These are phyloP conservation scores for Trypanosoma scelopori DNA, from an alignment of 208 protist genomes.

Conservation along the genomic window DNA sequence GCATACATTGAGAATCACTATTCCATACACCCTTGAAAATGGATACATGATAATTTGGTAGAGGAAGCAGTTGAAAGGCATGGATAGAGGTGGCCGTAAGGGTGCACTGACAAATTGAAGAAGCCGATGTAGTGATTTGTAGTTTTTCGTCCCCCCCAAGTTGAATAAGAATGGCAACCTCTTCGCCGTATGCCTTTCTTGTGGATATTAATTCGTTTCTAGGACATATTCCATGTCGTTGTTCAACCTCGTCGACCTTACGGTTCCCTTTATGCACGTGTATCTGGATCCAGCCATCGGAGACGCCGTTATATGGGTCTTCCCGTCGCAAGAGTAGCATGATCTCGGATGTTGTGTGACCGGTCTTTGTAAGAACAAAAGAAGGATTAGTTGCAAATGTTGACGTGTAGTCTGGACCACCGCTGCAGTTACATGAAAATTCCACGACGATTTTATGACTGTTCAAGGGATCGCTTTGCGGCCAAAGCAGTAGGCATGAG, in stretches of 20 bases:
- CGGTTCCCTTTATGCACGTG: slow-evolving; percentile 23
- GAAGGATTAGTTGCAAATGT: slow-evolving; percentile 56
- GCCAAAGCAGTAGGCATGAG: slow-evolving; percentile 52
- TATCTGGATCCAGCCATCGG: slow-evolving; percentile 34
- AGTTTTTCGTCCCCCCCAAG: slow-evolving; percentile 40
- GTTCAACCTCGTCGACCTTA: slow-evolving; percentile 1
- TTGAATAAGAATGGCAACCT: slow-evolving; percentile 43
- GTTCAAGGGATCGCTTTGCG: slow-evolving; percentile 45
- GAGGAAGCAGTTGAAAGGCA: slow-evolving; percentile 23
- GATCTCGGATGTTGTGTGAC: slow-evolving; percentile 27
- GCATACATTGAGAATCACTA: slow-evolving; percentile 13
- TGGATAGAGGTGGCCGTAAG: slow-evolving; percentile 29
- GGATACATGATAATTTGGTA: slow-evolving; percentile 30
- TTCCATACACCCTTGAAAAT: slow-evolving; percentile 35
- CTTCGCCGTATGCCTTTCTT: slow-evolving; percentile 18
- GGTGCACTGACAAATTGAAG: slow-evolving; percentile 19
- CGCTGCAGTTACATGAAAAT: slow-evolving; percentile 21
- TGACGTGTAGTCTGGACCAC: slow-evolving; percentile 25
- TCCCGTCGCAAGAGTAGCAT: slow-evolving; percentile 37
- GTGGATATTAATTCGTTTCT: slow-evolving; percentile 49
- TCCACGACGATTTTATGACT: slow-evolving; percentile 35
- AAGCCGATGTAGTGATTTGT: slow-evolving; percentile 49
- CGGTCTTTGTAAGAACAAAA: slow-evolving; percentile 52
- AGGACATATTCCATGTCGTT: slow-evolving; percentile 49
- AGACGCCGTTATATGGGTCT: slow-evolving; percentile 10